Evolutionary conservation across 2,329 filamentous ascomycete species (phyloP).

Genomic region (Hirsutella minnesotensis): DNA sequence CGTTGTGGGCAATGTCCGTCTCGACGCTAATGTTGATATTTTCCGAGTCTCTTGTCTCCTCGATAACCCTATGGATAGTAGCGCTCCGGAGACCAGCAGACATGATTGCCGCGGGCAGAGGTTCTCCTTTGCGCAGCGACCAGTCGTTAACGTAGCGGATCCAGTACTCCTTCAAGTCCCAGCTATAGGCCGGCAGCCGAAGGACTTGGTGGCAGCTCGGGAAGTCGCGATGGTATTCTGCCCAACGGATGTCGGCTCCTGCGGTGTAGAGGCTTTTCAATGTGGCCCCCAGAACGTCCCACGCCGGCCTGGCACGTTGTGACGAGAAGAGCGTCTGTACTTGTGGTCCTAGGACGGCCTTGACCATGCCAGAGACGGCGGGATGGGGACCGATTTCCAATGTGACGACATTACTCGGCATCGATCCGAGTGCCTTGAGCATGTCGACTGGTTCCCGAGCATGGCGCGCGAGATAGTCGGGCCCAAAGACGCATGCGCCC

Average conservation of each 20-base stretch:
- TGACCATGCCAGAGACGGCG: slow-evolving; percentile 2
- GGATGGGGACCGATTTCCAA: slow-evolving; percentile 2
- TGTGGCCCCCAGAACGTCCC: not conserved
- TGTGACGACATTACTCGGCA: not conserved
- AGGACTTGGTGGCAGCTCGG: slow-evolving; percentile 31
- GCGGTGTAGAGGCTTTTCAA: not conserved
- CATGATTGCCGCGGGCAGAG: not conserved
- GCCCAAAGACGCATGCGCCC: not conserved
- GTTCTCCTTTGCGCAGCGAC: slow-evolving; percentile 46
- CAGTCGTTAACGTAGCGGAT: slow-evolving; percentile 40
- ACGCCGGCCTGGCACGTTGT: slow-evolving; percentile 39
- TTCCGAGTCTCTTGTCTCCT: not conserved
- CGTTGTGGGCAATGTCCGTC: slow-evolving; percentile 52
- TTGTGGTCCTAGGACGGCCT: not conserved
- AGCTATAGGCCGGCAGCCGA: slow-evolving; percentile 54
- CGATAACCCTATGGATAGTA: slow-evolving; percentile 6
- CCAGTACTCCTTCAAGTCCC: slow-evolving; percentile 61
- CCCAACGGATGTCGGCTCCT: slow-evolving; percentile 43
- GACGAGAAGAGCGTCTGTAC: slow-evolving; percentile 19
- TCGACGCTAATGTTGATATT: slow-evolving; percentile 47
- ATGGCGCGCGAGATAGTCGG: slow-evolving; percentile 1
- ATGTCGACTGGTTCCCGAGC: slow-evolving; percentile 1
- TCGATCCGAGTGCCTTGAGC: not conserved
- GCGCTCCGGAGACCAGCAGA: slow-evolving; percentile 36
- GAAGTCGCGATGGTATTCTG: slow-evolving; percentile 49